These are phyloP conservation scores for Lachancea sp. DNA, from an alignment of 805 yeast genomes.

Conservation along the genomic window DNA sequence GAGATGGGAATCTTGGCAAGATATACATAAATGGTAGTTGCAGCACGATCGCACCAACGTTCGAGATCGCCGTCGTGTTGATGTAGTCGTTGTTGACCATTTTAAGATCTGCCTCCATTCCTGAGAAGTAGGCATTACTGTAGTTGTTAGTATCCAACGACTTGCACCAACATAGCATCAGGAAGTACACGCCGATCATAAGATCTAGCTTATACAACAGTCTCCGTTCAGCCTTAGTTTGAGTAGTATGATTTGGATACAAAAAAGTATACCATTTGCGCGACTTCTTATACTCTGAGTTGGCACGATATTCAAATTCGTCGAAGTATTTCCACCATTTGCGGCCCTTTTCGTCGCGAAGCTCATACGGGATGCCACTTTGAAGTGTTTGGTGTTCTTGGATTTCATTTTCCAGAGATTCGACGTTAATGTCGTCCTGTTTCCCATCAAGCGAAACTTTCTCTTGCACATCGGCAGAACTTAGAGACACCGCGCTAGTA, in stretches of 20 bases:
- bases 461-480: slow-evolving; percentile 2
- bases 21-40: slow-evolving; percentile 62
- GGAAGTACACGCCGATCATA: slow-evolving; percentile 48
- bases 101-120: slow-evolving; percentile 52
- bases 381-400: slow-evolving; percentile 10
- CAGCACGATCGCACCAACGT: slow-evolving; percentile 55
- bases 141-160: slow-evolving; percentile 56
- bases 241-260: slow-evolving; percentile 32
- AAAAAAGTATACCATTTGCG: slow-evolving; percentile 32
- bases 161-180: slow-evolving; percentile 62
- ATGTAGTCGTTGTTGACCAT: slow-evolving; percentile 61
- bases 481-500: neutral
- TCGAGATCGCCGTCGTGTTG: slow-evolving; percentile 51
- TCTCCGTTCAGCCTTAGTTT: slow-evolving; percentile 40
- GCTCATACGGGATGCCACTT: slow-evolving; percentile 34
- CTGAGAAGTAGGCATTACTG: slow-evolving; percentile 61
- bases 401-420: slow-evolving; percentile 3
- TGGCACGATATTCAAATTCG: slow-evolving; percentile 45
- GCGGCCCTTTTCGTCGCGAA: slow-evolving; percentile 36
- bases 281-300: slow-evolving; percentile 29
- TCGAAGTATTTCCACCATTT: slow-evolving; percentile 45
- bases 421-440: slow-evolving; percentile 4
- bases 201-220: slow-evolving; percentile 50
- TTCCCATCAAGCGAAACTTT: neutral
- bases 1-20: slow-evolving; percentile 50